Percentiles rank a stretch among this genome's conserved stretches.
These are phyloP conservation scores for Eucalyptus erythrocorys DNA, from an alignment of 345 rosid genomes.

Conservation along the genomic window DNA sequence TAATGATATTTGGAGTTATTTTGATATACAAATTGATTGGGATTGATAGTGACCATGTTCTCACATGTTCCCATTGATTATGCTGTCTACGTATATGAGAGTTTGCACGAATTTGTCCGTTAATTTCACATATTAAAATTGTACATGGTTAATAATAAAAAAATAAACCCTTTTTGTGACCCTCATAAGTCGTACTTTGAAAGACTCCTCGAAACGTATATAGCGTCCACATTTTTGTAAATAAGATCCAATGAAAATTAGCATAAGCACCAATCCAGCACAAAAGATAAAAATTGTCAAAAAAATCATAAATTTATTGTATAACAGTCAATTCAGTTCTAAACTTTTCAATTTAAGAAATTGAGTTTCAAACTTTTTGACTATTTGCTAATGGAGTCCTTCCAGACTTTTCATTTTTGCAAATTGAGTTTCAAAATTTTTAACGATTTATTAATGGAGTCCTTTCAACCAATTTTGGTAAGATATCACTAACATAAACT, in stretches of 20 bases:
- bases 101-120: neutral
- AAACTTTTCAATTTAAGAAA: no score
- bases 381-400: no score
- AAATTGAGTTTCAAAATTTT: no score
- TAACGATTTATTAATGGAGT: neutral
- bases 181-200: neutral
- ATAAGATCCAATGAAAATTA: neutral
- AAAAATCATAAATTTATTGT: neutral
- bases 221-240: rapidly evolving
- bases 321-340: rapidly evolving
- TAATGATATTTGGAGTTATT: neutral
- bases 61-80: neutral
- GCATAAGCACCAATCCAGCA: neutral
- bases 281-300: neutral
- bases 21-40: neutral
- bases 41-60: neutral
- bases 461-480: rapidly evolving
- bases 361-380: no score
- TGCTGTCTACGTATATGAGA: neutral
- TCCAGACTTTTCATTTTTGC: no score
- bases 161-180: neutral
- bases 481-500: neutral
- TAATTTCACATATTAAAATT: neutral
- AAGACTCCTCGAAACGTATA: neutral
- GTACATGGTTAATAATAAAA: neutral